Conservation (phyloP, 495 filamentous ascomycete species). For the Daldinia grandis region DNA sequence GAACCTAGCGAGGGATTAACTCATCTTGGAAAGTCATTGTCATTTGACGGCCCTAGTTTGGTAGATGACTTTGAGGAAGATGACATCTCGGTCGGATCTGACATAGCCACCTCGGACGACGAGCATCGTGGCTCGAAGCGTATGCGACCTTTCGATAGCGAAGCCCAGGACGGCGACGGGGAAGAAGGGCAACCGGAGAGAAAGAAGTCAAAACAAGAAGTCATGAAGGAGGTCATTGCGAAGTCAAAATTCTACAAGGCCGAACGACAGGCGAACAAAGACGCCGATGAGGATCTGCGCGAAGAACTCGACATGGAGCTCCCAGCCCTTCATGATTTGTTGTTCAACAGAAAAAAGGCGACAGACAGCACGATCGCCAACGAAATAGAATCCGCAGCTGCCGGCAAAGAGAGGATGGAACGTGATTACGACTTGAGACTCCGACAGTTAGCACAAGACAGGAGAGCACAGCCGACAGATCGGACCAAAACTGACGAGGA, state of each 20-base stretch:
- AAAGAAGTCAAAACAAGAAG: constrained; percentile 93
- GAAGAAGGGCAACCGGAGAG: constrained; percentile 69
- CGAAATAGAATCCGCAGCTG: constrained; percentile 67
- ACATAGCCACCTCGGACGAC: constrained; percentile 53
- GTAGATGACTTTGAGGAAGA: constrained; percentile 78
- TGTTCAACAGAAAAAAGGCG: constrained; percentile 54
- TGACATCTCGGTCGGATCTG: constrained; percentile 65
- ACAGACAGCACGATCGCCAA: constrained; percentile 33
- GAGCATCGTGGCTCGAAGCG: constrained; percentile 68
- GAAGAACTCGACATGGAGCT: constrained; percentile 77
- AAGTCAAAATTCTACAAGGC: constrained; percentile 96
- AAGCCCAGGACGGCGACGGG: constrained; percentile 54
- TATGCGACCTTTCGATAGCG: constrained; percentile 54
- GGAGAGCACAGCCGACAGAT: constrained; percentile 82
- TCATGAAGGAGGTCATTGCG: constrained; percentile 96
- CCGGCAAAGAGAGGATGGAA: constrained; percentile 67
- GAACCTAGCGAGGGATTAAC: constrained; percentile 79
- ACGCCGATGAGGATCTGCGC: constrained; percentile 91
- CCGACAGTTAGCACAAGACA: constrained; percentile 81
- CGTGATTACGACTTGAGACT: constrained; percentile 86
- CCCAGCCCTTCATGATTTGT: constrained; percentile 76
- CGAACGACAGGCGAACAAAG: constrained; percentile 90
- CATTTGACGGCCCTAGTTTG: constrained; percentile 62
- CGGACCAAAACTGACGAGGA: constrained; percentile 93
- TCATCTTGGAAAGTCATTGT: constrained; percentile 79